A percentile compares a stretch with the other conserved stretches of the same genome.
phyloP scores from a whole-genome alignment of 257 asterid genomes.

The Rehmannia glutinosa region DNA sequence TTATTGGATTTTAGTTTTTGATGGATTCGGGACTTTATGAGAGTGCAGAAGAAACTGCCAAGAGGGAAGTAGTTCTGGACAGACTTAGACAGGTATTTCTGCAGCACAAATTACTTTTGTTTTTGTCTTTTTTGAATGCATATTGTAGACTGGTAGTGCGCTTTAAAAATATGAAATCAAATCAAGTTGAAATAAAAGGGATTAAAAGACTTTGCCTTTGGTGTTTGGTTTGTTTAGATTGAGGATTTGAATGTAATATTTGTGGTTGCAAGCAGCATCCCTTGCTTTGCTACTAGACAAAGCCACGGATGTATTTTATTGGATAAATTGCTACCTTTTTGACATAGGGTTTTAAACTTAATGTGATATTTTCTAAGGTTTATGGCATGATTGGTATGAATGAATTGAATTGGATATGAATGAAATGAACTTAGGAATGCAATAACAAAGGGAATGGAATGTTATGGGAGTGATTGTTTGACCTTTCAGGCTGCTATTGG shows the following conservation, averaged over 20 bases:
- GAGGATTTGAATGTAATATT: not conserved
- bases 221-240: not conserved
- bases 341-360: not conserved
- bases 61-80: slow-evolving; percentile 64
- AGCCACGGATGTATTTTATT: too few relatives aligned
- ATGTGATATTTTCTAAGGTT: too few relatives aligned
- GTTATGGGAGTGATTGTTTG: too few relatives aligned
- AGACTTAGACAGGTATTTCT: slow-evolving; percentile 70
- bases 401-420: too few relatives aligned
- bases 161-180: not conserved
- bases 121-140: not conserved
- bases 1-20: slow-evolving; percentile 47
- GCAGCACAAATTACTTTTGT: too few relatives aligned
- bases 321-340: not conserved
- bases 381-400: too few relatives aligned
- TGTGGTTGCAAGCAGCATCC: too few relatives aligned
- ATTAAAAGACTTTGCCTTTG: not conserved
- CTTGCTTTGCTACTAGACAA: too few relatives aligned
- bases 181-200: not conserved
- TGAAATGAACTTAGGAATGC: too few relatives aligned
- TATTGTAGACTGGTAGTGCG: too few relatives aligned
- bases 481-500: too few relatives aligned
- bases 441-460: too few relatives aligned
- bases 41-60: slow-evolving; percentile 63
- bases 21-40: slow-evolving; percentile 72